Conservation (phyloP, 2,329 filamentous ascomycete species). For the Fusarium sp. region DNA sequence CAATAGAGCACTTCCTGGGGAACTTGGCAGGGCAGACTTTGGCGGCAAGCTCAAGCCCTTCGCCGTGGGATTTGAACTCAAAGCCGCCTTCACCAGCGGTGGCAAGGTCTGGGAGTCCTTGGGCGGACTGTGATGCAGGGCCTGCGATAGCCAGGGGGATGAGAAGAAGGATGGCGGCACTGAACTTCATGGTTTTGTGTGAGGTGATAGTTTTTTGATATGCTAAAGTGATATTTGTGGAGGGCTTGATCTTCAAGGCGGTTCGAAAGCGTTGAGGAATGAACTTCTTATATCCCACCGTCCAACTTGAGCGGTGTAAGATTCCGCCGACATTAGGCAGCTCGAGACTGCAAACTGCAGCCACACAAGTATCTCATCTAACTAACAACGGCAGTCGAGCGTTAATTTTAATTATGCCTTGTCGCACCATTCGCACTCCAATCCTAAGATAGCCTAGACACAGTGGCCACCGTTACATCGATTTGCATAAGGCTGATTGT, state of each 20-base stretch:
- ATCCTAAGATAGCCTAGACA: slow-evolving; percentile 7
- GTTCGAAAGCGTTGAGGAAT: no score
- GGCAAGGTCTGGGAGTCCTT: slow-evolving; percentile 25
- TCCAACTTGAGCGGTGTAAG: slow-evolving; percentile 2
- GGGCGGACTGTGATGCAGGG: slow-evolving; percentile 13
- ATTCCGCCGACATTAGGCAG: slow-evolving; percentile 16
- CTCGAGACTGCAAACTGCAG: not conserved
- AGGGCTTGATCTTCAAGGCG: no score
- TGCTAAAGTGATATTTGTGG: no score
- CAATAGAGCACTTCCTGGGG: slow-evolving; percentile 25
- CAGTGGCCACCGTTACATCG: not conserved
- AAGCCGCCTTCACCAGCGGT: slow-evolving; percentile 13
- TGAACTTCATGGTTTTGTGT: slow-evolving; percentile 25
- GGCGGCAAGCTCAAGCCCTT: slow-evolving; percentile 7
- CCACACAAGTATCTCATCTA: not conserved
- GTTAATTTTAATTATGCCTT: not conserved
- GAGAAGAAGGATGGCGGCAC: slow-evolving; percentile 11
- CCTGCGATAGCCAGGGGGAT: slow-evolving; percentile 18
- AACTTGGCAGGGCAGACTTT: slow-evolving; percentile 30
- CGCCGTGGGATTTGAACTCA: slow-evolving; percentile 2
- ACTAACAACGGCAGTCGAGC: not conserved
- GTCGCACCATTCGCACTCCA: slow-evolving; percentile 2
- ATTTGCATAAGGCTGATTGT: slow-evolving; percentile 24
- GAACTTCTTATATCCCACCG: slow-evolving; percentile 10
- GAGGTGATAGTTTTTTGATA: no score